These are phyloP conservation scores for Cinnamomum chago DNA, from an alignment of 164 flowering plant genomes.

Conservation along the genomic window DNA sequence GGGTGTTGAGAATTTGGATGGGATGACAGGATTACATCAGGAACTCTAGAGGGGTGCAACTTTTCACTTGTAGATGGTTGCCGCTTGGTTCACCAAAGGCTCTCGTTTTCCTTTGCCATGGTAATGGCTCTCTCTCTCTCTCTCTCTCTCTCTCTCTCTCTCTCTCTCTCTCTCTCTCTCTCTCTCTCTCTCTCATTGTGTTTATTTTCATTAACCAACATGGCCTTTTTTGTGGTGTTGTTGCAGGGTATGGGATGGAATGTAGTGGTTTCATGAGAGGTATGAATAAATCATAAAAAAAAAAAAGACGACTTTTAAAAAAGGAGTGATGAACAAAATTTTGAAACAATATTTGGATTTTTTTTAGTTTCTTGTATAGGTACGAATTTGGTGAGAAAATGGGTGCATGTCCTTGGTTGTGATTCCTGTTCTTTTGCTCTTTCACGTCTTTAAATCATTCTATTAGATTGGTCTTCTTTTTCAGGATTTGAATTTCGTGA, in stretches of 20 bases:
- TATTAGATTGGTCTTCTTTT: too few species aligned
- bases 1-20: neutral
- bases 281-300: conserved; percentile 18
- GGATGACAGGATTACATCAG: conserved; percentile 53
- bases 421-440: too few species aligned
- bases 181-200: conserved; percentile 6
- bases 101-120: conserved; percentile 91
- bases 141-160: too few species aligned
- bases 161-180: conserved; percentile 1
- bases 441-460: too few species aligned
- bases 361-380: too few species aligned
- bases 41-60: conserved; percentile 80
- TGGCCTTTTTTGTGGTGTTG: neutral
- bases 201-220: conserved; percentile 14
- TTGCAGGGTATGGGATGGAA: conserved; percentile 98
- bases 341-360: too few species aligned
- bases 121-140: conserved; percentile 21
- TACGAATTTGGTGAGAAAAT: too few species aligned
- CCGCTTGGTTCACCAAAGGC: conserved; percentile 72
- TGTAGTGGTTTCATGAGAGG: conserved; percentile 95
- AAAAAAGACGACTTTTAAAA: neutral
- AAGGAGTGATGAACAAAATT: too few species aligned
- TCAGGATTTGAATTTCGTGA: too few species aligned
- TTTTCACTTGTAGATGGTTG: conserved; percentile 91
- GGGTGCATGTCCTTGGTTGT: too few species aligned